These are phyloP conservation scores for Vachellia collinsii DNA, from an alignment of 306 rosid genomes.

Conservation along the genomic window DNA sequence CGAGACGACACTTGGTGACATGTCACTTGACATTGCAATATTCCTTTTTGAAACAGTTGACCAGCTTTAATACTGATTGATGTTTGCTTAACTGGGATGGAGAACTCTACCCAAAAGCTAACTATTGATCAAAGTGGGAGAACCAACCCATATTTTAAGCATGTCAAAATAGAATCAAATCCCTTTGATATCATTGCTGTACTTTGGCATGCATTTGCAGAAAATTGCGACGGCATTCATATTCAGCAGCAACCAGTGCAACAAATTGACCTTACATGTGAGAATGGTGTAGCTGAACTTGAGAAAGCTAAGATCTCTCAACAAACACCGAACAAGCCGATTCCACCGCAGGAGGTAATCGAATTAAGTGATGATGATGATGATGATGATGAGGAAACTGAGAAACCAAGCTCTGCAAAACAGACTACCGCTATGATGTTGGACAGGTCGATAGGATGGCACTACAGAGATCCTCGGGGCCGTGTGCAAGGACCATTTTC, in stretches of 20 bases:
- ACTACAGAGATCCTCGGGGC: slow-evolving; percentile 78
- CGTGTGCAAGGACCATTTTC: slow-evolving; percentile 77
- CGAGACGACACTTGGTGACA: neutral
- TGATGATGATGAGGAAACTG: slow-evolving; percentile 51
- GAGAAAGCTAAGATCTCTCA: slow-evolving; percentile 31
- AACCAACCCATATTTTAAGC: neutral
- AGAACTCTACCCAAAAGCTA: neutral
- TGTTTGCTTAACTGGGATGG: neutral
- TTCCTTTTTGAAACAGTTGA: neutral
- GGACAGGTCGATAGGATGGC: slow-evolving; percentile 50
- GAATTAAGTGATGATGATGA: slow-evolving; percentile 71
- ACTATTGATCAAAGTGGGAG: neutral
- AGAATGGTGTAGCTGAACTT: slow-evolving; percentile 27
- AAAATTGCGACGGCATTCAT: slow-evolving; percentile 21
- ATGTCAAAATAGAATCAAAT: neutral
- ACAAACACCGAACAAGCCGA: slow-evolving; percentile 22
- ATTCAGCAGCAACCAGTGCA: slow-evolving; percentile 42
- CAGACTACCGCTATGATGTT: slow-evolving; percentile 33
- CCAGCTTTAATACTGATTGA: neutral
- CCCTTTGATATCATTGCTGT: slow-evolving; percentile 27
- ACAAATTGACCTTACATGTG: slow-evolving; percentile 22
- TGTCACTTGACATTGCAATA: neutral
- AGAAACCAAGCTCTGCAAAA: slow-evolving; percentile 30
- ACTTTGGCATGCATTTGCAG: slow-evolving; percentile 45
- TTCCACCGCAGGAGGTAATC: slow-evolving; percentile 44